Percentiles rank a stretch among this genome's conserved stretches.
Evolutionary conservation across 345 rosid species (phyloP).

Genomic region (Noccaea caerulescens): DNA sequence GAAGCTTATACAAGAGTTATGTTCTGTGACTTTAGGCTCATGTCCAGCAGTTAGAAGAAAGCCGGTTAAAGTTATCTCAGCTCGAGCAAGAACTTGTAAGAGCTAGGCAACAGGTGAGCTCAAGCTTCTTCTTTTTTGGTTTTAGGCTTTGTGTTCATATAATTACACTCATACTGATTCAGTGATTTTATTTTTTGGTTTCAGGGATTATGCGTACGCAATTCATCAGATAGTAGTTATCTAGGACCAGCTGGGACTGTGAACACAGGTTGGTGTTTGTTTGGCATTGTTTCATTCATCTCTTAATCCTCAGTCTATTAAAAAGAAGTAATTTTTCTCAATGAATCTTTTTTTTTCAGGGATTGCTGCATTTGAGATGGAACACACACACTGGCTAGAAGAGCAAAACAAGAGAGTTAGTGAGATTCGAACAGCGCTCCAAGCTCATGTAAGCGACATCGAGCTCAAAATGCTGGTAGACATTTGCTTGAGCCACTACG

Average conservation of each 20-base stretch:
- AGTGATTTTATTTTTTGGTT: constrained; percentile 29
- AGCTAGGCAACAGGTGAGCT: constrained; percentile 64
- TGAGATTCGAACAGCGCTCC: constrained; percentile 74
- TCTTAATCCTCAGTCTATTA: neutral
- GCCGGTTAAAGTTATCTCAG: constrained; percentile 76
- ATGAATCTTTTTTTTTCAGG: constrained; percentile 39
- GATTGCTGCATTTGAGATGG: constrained; percentile 83
- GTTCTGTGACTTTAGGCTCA: constrained; percentile 60
- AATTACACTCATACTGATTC: neutral
- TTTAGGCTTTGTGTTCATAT: constrained; percentile 1
- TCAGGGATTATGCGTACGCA: constrained; percentile 58
- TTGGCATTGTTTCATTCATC: constrained; percentile 20
- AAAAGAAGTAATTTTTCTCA: neutral
- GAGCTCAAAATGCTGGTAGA: constrained; percentile 82
- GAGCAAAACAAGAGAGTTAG: constrained; percentile 69
- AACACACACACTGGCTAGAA: constrained; percentile 79
- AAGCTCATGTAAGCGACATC: constrained; percentile 62
- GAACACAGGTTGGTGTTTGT: constrained; percentile 52
- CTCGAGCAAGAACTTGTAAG: constrained; percentile 86
- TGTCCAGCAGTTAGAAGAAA: constrained; percentile 88
- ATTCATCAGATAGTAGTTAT: constrained; percentile 52
- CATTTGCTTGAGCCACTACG: constrained; percentile 71
- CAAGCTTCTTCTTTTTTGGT: neutral
- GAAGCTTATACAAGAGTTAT: constrained; percentile 13
- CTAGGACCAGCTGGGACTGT: constrained; percentile 59